Evolutionary conservation across 768 basidiomycete species (phyloP).

Genomic region (Plicaturopsis crispa): DNA sequence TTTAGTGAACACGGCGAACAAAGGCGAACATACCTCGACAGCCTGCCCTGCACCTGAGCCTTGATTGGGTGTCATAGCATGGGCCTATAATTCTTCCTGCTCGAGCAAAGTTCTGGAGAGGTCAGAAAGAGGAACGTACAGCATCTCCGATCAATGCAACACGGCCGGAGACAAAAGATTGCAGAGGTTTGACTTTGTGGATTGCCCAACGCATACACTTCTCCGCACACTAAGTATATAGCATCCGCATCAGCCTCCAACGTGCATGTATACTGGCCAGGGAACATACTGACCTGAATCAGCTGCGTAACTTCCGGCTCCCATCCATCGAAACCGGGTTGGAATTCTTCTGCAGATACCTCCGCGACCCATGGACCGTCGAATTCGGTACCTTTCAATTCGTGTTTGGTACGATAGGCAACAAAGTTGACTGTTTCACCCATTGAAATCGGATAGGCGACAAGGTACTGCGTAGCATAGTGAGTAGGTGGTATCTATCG

Average conservation of each 20-base stretch:
- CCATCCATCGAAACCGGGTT: conserved; percentile 39
- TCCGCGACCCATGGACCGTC: conserved; percentile 45
- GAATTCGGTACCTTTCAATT: conserved; percentile 43
- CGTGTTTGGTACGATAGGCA: conserved; percentile 42
- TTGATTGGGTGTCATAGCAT: conserved; percentile 29
- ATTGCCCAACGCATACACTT: conserved; percentile 56
- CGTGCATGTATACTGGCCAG: neutral
- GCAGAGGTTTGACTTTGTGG: conserved; percentile 45
- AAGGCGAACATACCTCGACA: conserved; percentile 23
- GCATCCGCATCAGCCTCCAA: conserved; percentile 6
- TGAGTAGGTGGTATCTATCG: conserved; percentile 1
- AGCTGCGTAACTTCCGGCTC: conserved; percentile 55
- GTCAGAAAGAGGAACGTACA: conserved; percentile 10
- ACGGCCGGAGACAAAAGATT: conserved; percentile 40
- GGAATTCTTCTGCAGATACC: conserved; percentile 36
- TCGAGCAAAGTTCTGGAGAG: neutral
- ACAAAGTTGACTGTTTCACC: conserved; percentile 58
- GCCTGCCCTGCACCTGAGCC: conserved; percentile 33
- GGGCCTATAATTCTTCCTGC: conserved; percentile 20
- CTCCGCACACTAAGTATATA: conserved; percentile 40
- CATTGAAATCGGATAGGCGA: conserved; percentile 54
- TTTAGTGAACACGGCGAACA: conserved; percentile 17
- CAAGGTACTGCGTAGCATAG: conserved; percentile 40
- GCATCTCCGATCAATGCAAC: conserved; percentile 42
- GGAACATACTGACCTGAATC: conserved; percentile 34